A percentile compares a stretch with the other conserved stretches of the same genome.
These are phyloP conservation scores for Lupinus albus DNA, from an alignment of 306 rosid genomes.

Conservation along the genomic window DNA sequence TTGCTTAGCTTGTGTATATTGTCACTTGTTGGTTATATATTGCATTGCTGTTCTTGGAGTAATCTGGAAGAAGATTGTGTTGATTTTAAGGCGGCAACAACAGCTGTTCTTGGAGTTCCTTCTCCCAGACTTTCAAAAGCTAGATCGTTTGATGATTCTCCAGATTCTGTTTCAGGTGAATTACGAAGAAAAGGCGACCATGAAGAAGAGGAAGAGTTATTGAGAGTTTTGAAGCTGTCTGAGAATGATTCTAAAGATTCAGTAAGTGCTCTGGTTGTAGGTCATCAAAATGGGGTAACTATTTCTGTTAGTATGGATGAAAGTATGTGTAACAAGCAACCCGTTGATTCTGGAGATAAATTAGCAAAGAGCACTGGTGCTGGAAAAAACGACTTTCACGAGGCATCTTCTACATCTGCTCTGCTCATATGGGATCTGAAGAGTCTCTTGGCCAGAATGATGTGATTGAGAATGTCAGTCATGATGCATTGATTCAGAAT, in stretches of 20 bases:
- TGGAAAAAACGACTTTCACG: constrained; percentile 45
- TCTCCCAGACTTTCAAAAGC: constrained; percentile 84
- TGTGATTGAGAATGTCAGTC: constrained; percentile 48
- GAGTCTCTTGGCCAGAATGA: constrained; percentile 45
- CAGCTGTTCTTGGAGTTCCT: constrained; percentile 96
- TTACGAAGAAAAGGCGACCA: constrained; percentile 72
- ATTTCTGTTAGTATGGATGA: constrained; percentile 47
- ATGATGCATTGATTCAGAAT: constrained; percentile 43
- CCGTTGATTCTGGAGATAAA: constrained; percentile 51
- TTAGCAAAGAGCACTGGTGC: constrained; percentile 44
- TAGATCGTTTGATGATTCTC: constrained; percentile 78
- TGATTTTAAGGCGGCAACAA: constrained; percentile 98
- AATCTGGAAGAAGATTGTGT: constrained; percentile 79
- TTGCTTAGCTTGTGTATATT: neutral
- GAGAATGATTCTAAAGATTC: constrained; percentile 48
- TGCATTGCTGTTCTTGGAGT: constrained; percentile 49
- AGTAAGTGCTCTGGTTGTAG: constrained; percentile 48
- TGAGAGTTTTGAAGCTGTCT: constrained; percentile 73
- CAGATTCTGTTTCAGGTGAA: constrained; percentile 58
- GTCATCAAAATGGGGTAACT: constrained; percentile 39
- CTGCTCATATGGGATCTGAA: constrained; percentile 40
- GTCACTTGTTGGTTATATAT: constrained; percentile 19
- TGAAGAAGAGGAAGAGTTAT: constrained; percentile 87
- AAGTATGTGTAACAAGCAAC: constrained; percentile 32
- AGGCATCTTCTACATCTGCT: constrained; percentile 45